These are phyloP conservation scores for Myxozyma udenii DNA, from an alignment of 805 yeast genomes.

Conservation along the genomic window DNA sequence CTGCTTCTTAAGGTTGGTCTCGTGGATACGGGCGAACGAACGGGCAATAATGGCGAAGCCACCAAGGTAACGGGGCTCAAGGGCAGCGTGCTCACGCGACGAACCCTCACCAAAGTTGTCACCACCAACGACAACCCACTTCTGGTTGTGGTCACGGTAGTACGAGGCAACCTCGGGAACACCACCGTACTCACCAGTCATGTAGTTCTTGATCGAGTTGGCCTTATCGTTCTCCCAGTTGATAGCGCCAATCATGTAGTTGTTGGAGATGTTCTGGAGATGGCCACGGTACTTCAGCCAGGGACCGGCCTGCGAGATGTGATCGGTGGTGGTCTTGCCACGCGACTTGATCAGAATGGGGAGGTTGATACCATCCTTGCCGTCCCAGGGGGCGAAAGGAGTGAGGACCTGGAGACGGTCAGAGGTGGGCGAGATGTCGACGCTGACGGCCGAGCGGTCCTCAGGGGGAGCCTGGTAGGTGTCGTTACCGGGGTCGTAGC, in stretches of 20 bases:
- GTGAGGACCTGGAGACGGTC: conserved; percentile 88
- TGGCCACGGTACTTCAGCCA: conserved; percentile 99
- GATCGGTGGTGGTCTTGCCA: conserved; percentile 98
- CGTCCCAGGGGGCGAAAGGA: conserved; percentile 85
- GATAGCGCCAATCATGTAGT: conserved; percentile 94
- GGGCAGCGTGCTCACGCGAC: conserved; percentile 98
- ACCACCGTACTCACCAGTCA: conserved; percentile 52
- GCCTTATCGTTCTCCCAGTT: conserved; percentile 97
- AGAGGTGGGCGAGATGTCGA: conserved; percentile 79
- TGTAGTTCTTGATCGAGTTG: conserved; percentile 81
- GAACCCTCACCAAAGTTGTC: conserved; percentile 99
- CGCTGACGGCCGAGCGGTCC: conserved; percentile 58
- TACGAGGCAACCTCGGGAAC: conserved; percentile 97
- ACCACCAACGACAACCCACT: conserved; percentile 96
- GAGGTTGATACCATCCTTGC: conserved; percentile 67
- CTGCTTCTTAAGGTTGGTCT: conserved; percentile 95
- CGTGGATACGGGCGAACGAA: conserved; percentile 97
- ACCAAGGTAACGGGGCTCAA: conserved; percentile 91
- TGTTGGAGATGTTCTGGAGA: conserved; percentile 89
- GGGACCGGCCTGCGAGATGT: conserved; percentile 97
- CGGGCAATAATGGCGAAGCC: conserved; percentile 85
- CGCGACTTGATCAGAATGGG: conserved; percentile 83
- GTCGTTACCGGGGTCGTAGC: conserved; percentile 52
- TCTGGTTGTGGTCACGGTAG: conserved; percentile 81
- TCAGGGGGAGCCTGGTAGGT: conserved; percentile 62